phyloP scores from a whole-genome alignment of 805 yeast species.

The Ogataea paradorogensis region DNA sequence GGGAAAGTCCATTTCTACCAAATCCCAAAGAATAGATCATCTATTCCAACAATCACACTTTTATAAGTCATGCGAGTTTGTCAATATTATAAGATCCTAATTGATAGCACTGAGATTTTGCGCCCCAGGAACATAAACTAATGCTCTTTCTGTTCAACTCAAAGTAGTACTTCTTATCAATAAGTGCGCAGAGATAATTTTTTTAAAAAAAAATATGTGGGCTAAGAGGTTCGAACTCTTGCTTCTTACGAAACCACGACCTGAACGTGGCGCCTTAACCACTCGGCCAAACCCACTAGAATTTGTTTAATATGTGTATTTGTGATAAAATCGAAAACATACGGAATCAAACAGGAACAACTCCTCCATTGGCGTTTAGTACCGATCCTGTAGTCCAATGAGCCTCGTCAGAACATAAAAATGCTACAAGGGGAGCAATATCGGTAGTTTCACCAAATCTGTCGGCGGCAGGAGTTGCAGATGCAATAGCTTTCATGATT shows the following conservation, averaged over 20 bases:
- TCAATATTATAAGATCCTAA: no score
- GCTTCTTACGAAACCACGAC: conserved; percentile 31
- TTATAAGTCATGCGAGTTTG: no score
- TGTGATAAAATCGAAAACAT: neutral
- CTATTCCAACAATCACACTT: no score
- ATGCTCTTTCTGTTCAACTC: neutral
- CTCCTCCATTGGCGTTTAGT: conserved; percentile 20
- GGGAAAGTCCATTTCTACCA: no score
- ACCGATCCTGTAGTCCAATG: conserved; percentile 18
- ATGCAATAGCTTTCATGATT: conserved; percentile 7
- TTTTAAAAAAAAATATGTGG: conserved; percentile 19
- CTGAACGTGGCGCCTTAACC: conserved; percentile 32
- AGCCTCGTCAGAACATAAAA: conserved; percentile 15
- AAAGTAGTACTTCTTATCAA: no score
- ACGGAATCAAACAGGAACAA: conserved; percentile 2
- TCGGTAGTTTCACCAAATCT: conserved; percentile 18
- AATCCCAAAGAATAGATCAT: no score
- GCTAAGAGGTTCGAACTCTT: conserved; percentile 32
- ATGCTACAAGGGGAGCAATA: conserved; percentile 18
- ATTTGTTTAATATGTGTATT: neutral
- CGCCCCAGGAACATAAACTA: neutral
- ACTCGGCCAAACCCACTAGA: conserved; percentile 30
- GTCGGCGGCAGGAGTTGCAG: conserved; percentile 17
- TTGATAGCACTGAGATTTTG: no score
- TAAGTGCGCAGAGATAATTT: no score